Evolutionary conservation across 352 stramenopile genomes (phyloP), one percentile per base, ranked within the genome.

Genomic region (Pythium coloratum): DNA sequence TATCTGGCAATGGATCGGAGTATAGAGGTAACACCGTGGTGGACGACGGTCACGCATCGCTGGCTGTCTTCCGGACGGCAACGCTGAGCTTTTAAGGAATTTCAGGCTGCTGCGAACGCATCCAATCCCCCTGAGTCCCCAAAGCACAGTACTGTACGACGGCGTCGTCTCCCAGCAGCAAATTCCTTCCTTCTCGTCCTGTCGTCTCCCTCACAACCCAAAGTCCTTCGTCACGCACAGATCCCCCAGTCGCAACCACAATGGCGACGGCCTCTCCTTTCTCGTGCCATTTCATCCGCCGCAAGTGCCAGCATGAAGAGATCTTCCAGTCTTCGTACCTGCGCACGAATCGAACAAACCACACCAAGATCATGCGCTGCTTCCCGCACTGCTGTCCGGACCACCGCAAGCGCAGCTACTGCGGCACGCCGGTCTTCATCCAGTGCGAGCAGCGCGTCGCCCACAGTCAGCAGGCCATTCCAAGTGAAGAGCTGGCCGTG

Each of bases 351-450:
- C 57, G 57, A 13, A 40, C 57, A 9, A 55, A 55, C 24, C 57
- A 64, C 57, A 64, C 57, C 57, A 64, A 65, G 59, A 65, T 65
- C 59, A 65, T 65, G 59, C 59, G 59, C 13, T 65, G 26, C 40
- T 64, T 69, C 44, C 63, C 63, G 13, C 64, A 70, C 60, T 70
- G 64, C 55, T 66, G 56, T 20, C 55, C 64, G 6, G n/a, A 54
- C 40, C 64, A 70, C 38, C 51, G 38, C 46, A 49, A 65, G 40
- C 64, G 56, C 57, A 70, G 56, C 28, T 70, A 70, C 60, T 70
- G 64, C 54, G 64, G 64, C 51, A 54, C 64, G 32, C 3, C 33
- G 1, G n/a, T 70, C 26, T 40, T 40, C 42, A 16, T 66, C 13
- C 24, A 51, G 18, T 13, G 64, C 24, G 51, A 62, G 16, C 30